A percentile compares a stretch with the other conserved stretches of the same genome.
phyloP scores from a whole-genome alignment of 129 eudicot species.

The Saposhnikovia divaricata region DNA sequence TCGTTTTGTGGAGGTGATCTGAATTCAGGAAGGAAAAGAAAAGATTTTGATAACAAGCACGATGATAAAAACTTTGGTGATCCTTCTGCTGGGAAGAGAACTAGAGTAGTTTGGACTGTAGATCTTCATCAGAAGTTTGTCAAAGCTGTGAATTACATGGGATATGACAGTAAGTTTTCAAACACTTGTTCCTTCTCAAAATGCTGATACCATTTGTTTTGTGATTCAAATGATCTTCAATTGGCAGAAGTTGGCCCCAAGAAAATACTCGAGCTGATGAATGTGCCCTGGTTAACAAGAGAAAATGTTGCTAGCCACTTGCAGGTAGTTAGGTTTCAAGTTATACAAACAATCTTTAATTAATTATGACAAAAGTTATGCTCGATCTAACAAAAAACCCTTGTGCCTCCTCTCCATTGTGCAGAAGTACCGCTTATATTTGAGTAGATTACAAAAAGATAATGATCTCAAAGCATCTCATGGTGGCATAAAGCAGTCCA shows the following conservation, averaged over 20 bases:
- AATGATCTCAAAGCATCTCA: conserved; percentile 47
- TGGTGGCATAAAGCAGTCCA: conserved; percentile 39
- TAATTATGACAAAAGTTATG: background rate
- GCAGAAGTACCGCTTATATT: conserved; percentile 96
- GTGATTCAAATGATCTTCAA: background rate
- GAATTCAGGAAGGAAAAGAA: conserved; percentile 61
- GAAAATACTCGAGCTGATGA: conserved; percentile 92
- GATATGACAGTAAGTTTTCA: conserved; percentile 54
- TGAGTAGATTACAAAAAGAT: conserved; percentile 73
- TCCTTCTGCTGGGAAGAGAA: conserved; percentile 5
- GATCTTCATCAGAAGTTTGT: conserved; percentile 20
- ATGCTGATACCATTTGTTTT: conserved; percentile 1
- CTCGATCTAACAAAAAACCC: background rate
- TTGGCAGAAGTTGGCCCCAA: conserved; percentile 98
- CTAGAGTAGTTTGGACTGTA: conserved; percentile 2
- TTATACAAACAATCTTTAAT: background rate
- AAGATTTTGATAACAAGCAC: conserved; percentile 47
- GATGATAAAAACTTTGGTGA: conserved; percentile 38
- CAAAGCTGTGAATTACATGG: conserved; percentile 28
- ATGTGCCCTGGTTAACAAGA: conserved; percentile 92
- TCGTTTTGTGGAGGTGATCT: conserved; percentile 54
- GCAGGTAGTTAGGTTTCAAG: conserved; percentile 46
- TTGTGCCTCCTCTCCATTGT: background rate
- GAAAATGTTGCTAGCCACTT: conserved; percentile 99
- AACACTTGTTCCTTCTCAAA: background rate